Evolutionary conservation across 805 yeast species (phyloP), one percentile per base, ranked within the genome.

Genomic region (Huiozyma naganishii): DNA sequence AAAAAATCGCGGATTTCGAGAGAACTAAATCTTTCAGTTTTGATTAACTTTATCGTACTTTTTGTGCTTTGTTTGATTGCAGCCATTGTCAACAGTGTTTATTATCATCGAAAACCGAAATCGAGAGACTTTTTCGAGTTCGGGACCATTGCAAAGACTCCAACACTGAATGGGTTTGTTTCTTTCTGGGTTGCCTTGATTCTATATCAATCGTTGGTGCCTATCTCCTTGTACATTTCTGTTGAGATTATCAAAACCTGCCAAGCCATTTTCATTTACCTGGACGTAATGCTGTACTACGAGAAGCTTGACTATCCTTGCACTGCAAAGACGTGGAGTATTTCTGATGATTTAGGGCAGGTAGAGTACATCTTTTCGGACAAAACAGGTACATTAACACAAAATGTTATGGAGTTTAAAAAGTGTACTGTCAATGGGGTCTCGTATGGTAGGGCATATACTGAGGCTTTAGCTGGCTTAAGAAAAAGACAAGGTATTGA

Each of bases 341-440:
- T 84, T 32, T 80, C 89, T 5, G 95, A 84, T 68, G 95, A 84
- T 62, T 67, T 84, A 53, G 95, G 95, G 29, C 95, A 84, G 61
- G 79, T 84, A 51, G 95, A 84, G 59, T 84, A 84, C 57, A 77
- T 84, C 41, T 84, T 84, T 60, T 79, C 87, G 62, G 94, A 83
- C 64, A 83, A 83, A 58, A 83, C 94, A 0, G 94, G 94, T 46
- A 83, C 94, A 0, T 64, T 83, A 55, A 83, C 94, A 1, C 92
- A 83, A 60, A 83, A 83, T 57, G 78, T 83, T 27, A 84, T 84
- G 95, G 94, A 84, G 58, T 83, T 82, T 62, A 84, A 83, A 52
- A 84, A 83, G 58, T 79, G 88, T 60, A 78, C 92, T 2, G 77
- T 84, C 41, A 77, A 77, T 57, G 92, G 94, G 38, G 67, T 71